Conservation (phyloP, 352 stramenopile species). For the Halophytophthora batemanensis region DNA sequence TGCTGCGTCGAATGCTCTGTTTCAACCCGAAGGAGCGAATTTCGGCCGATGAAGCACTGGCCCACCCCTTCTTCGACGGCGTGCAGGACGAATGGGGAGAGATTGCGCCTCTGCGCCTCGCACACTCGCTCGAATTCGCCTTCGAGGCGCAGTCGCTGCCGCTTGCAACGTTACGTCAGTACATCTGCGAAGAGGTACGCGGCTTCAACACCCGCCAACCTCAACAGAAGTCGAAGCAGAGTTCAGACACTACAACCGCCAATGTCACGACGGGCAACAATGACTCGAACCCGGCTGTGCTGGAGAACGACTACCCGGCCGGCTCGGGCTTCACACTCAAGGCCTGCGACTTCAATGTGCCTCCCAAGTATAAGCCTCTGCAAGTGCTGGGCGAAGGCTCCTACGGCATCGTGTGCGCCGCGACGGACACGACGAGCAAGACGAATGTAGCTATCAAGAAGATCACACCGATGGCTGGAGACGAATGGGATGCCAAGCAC, state of each 20-base stretch:
- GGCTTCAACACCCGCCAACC: constrained; percentile 38
- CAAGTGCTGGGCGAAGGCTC: constrained; percentile 90
- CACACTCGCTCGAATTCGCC: constrained; percentile 79
- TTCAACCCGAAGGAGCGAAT: constrained; percentile 92
- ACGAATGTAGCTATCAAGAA: constrained; percentile 92
- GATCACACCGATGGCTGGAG: constrained; percentile 89
- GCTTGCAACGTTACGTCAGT: constrained; percentile 63
- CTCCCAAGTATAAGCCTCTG: constrained; percentile 70
- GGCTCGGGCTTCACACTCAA: constrained; percentile 80
- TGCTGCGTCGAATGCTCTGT: constrained; percentile 84
- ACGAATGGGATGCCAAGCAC: constrained; percentile 89
- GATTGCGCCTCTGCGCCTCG: constrained; percentile 52
- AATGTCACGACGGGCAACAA: constrained; percentile 17
- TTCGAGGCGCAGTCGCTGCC: constrained; percentile 78
- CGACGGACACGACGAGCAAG: constrained; percentile 66
- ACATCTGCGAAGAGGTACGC: constrained; percentile 78
- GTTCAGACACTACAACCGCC: constrained; percentile 8
- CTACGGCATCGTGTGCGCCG: constrained; percentile 91
- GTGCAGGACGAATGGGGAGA: constrained; percentile 88
- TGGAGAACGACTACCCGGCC: constrained; percentile 56
- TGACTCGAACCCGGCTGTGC: constrained; percentile 11
- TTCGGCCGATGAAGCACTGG: constrained; percentile 85
- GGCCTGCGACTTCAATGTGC: constrained; percentile 84
- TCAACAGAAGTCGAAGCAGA: constrained; percentile 27
- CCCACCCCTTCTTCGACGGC: constrained; percentile 86